phyloP scores from a whole-genome alignment of 1,284 basidiomycete species.

The Mrakiaceae sp. region DNA sequence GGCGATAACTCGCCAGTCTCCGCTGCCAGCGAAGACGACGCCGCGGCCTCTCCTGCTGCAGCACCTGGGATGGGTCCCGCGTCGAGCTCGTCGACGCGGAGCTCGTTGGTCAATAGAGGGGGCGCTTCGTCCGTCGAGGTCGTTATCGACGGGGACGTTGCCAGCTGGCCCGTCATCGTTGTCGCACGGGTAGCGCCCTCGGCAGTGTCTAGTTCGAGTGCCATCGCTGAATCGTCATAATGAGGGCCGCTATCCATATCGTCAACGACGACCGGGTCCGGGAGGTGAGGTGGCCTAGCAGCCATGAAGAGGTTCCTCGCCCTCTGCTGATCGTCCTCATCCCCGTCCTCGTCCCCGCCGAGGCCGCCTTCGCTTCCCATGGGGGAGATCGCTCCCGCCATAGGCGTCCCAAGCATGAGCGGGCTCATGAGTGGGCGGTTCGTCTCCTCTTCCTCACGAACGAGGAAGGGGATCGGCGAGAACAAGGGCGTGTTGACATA shows the following conservation, averaged over 20 bases:
- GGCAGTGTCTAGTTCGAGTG: neutral
- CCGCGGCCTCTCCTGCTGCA: too few relatives aligned
- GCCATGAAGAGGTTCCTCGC: too few relatives aligned
- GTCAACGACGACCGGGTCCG: too few relatives aligned
- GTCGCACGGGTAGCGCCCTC: neutral
- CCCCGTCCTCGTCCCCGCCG: too few relatives aligned
- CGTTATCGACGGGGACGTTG: neutral
- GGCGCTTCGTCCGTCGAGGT: neutral
- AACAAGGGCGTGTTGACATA: slow-evolving; percentile 31
- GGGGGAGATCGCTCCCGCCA: too few relatives aligned
- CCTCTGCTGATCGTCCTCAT: too few relatives aligned
- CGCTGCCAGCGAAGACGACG: slow-evolving; percentile 4
- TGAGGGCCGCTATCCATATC: too few relatives aligned
- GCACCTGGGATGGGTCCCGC: slow-evolving; percentile 27
- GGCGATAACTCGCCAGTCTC: too few relatives aligned
- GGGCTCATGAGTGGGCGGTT: neutral
- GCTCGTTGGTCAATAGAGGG: neutral
- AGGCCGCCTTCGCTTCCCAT: neutral
- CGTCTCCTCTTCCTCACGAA: neutral
- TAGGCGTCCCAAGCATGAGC: neutral
- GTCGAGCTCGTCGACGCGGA: slow-evolving; percentile 35
- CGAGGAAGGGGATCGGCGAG: slow-evolving; percentile 34
- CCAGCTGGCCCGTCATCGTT: neutral
- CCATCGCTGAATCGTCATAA: too few relatives aligned
- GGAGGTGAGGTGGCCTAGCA: too few relatives aligned